A percentile compares a stretch with the other conserved stretches of the same genome.
phyloP scores from a whole-genome alignment of 2,329 filamentous ascomycete genomes.

The Magnaporthales sp. region DNA sequence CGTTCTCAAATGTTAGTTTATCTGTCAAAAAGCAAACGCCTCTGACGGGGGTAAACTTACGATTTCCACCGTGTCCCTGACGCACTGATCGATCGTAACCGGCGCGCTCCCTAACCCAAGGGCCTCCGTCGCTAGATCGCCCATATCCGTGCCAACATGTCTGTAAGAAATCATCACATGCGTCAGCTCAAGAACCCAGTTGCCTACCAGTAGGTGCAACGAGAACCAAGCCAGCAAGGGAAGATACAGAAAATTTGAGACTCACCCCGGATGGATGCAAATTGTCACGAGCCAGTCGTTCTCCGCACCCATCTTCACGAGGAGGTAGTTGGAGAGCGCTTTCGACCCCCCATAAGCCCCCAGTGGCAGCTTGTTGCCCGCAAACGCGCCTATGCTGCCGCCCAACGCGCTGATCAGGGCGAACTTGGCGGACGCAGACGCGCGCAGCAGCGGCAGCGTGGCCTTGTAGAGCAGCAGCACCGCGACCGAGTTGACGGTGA shows the following conservation, averaged over 20 bases:
- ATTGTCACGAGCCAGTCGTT: conserved; percentile 14
- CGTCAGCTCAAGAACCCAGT: background rate
- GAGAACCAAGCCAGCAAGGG: too few species aligned
- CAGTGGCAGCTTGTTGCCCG: conserved; percentile 11
- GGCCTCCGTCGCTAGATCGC: background rate
- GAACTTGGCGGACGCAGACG: conserved; percentile 9
- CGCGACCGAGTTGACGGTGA: conserved; percentile 15
- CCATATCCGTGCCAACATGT: background rate
- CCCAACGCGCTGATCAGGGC: conserved; percentile 15
- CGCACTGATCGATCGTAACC: background rate
- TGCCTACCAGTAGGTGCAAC: too few species aligned
- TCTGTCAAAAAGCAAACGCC: background rate
- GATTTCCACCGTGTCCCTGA: background rate
- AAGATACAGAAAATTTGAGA: too few species aligned
- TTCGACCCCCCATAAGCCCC: conserved; percentile 19
- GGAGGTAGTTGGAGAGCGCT: conserved; percentile 16
- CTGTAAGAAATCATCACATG: background rate
- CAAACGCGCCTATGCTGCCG: conserved; percentile 16
- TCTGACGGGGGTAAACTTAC: background rate
- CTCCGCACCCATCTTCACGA: conserved; percentile 15
- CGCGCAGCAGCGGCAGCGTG: conserved; percentile 12
- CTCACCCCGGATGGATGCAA: conserved; percentile 19
- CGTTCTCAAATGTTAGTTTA: too few species aligned
- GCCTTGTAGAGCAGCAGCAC: conserved; percentile 14
- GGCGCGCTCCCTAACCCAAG: background rate